phyloP scores from a whole-genome alignment of 1,284 basidiomycete species.

The Irpex sp. region DNA sequence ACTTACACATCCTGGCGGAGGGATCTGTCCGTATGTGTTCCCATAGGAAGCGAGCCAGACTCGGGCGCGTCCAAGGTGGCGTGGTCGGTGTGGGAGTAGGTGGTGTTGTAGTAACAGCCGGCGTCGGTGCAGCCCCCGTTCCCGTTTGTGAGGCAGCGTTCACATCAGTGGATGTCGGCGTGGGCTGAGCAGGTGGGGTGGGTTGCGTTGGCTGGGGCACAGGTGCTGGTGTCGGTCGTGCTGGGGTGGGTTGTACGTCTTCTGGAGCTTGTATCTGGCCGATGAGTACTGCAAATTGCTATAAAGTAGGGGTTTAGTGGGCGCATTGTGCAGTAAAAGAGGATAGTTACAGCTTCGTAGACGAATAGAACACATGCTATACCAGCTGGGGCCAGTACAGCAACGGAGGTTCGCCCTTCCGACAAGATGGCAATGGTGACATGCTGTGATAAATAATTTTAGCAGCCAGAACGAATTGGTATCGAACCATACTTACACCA shows the following conservation, averaged over 20 bases:
- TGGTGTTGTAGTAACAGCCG: neutral
- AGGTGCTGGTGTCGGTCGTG: slow-evolving; percentile 22
- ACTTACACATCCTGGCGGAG: slow-evolving; percentile 66
- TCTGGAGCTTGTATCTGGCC: slow-evolving; percentile 83
- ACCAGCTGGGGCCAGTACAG: slow-evolving; percentile 80
- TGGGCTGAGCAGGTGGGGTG: neutral
- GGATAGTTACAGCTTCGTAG: slow-evolving; percentile 61
- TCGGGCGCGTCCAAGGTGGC: slow-evolving; percentile 22
- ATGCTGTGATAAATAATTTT: slow-evolving; percentile 36
- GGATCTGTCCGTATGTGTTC: slow-evolving; percentile 64
- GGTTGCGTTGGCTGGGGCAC: slow-evolving; percentile 16
- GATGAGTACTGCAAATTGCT: slow-evolving; percentile 83
- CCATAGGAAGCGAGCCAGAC: slow-evolving; percentile 49
- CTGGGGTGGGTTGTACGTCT: slow-evolving; percentile 33
- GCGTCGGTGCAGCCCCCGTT: neutral
- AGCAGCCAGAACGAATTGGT: neutral
- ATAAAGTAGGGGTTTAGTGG: neutral
- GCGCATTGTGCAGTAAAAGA: neutral
- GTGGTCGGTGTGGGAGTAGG: slow-evolving; percentile 8
- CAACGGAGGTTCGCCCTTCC: slow-evolving; percentile 74
- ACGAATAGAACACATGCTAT: slow-evolving; percentile 69
- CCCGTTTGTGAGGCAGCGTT: neutral
- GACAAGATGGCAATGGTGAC: slow-evolving; percentile 81
- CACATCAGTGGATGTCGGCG: slow-evolving; percentile 9
- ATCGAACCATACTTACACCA: slow-evolving; percentile 31